Conservation (phyloP, 345 rosid species). For the Alliaria petiolata region DNA sequence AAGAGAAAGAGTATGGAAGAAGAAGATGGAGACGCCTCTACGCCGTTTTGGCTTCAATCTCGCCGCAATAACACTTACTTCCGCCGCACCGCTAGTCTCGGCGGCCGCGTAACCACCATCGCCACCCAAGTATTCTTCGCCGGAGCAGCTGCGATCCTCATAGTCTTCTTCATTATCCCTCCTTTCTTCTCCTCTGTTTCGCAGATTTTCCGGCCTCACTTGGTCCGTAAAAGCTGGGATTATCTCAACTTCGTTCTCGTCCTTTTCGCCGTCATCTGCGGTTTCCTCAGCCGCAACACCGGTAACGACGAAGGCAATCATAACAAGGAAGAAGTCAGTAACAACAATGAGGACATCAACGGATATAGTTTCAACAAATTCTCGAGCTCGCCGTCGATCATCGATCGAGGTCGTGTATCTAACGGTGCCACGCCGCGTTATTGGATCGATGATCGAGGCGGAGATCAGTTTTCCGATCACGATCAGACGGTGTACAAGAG, state of each 20-base stretch:
- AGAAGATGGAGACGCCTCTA: conserved; percentile 47
- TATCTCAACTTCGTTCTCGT: conserved; percentile 67
- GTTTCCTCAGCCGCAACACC: conserved; percentile 51
- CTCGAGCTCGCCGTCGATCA: conserved; percentile 27
- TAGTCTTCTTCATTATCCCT: conserved; percentile 47
- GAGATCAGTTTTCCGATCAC: conserved; percentile 30
- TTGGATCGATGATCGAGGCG: conserved; percentile 38
- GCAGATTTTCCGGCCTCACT: conserved; percentile 52
- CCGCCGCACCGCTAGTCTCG: conserved; percentile 29
- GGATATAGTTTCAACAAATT: conserved; percentile 28
- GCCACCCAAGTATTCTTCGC: conserved; percentile 38
- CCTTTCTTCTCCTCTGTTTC: conserved; percentile 48
- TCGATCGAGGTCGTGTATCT: conserved; percentile 29
- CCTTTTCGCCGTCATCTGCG: conserved; percentile 75
- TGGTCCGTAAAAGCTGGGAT: conserved; percentile 74
- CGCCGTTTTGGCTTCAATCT: conserved; percentile 73
- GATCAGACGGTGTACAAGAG: conserved; percentile 37
- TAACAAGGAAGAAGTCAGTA: background rate
- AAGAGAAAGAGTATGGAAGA: conserved; percentile 42
- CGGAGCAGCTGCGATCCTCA: conserved; percentile 44
- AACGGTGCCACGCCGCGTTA: conserved; percentile 36
- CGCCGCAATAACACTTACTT: conserved; percentile 31
- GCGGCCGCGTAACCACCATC: conserved; percentile 17
- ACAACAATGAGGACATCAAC: background rate
- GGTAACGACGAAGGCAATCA: conserved; percentile 26